These are phyloP conservation scores for Tricholoma matsutake DNA, from an alignment of 768 basidiomycete genomes.

Conservation along the genomic window DNA sequence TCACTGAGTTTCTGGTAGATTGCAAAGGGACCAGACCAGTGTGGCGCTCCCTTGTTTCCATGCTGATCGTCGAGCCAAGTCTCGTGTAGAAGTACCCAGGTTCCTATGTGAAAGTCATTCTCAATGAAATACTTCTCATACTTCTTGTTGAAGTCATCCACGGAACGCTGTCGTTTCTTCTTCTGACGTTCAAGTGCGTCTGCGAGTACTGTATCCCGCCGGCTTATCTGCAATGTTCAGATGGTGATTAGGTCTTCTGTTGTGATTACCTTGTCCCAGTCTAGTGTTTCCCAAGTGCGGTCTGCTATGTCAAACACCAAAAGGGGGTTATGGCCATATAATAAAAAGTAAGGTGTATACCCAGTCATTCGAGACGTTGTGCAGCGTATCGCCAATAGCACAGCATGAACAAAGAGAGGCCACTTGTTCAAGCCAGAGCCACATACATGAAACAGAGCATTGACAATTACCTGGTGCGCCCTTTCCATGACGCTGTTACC, in stretches of 20 bases:
- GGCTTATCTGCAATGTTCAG: conserved; percentile 1
- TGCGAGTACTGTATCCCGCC: conserved; percentile 13
- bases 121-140: conserved; percentile 13
- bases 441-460: conserved; percentile 18
- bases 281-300: conserved; percentile 20
- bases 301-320: conserved; percentile 20
- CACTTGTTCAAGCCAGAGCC: conserved; percentile 13
- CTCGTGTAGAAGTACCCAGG: conserved; percentile 30
- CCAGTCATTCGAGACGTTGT: conserved; percentile 5
- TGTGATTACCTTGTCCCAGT: conserved; percentile 5
- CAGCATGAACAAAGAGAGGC: conserved; percentile 21
- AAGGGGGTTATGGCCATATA: background rate
- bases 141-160: conserved; percentile 22
- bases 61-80: conserved; percentile 24
- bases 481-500: conserved; percentile 31
- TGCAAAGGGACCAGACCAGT: conserved; percentile 28
- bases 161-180: conserved; percentile 6
- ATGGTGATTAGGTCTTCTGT: conserved; percentile 25
- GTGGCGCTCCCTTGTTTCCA: conserved; percentile 25
- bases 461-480: conserved; percentile 22
- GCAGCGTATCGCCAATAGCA: conserved; percentile 22
- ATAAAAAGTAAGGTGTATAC: conserved; percentile 20
- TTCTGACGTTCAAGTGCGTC: conserved; percentile 11
- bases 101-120: conserved; percentile 20
- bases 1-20: conserved; percentile 16